phyloP scores from a whole-genome alignment of 2,329 filamentous ascomycete genomes.

The Graphium sp. region DNA sequence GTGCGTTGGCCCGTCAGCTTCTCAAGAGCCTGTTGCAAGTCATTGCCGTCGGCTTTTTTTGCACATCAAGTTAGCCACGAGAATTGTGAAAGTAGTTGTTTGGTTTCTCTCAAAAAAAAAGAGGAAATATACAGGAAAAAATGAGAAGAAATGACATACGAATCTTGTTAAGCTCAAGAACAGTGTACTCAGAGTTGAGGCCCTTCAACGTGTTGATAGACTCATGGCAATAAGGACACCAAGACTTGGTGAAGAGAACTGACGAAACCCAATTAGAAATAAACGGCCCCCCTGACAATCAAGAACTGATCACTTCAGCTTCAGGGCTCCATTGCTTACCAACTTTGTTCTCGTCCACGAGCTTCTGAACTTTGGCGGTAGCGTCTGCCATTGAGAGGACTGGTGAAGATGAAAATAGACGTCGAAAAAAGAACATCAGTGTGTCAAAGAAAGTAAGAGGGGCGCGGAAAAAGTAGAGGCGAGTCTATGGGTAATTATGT shows the following conservation, averaged over 20 bases:
- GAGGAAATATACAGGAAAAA: background rate
- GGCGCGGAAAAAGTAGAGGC: background rate
- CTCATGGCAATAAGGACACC: slow-evolving; percentile 81
- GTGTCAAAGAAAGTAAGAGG: background rate
- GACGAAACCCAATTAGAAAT: background rate
- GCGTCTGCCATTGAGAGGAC: slow-evolving; percentile 65
- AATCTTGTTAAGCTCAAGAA: slow-evolving; percentile 73
- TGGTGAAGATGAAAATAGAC: slow-evolving; percentile 22
- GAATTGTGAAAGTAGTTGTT: background rate
- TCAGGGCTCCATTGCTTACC: slow-evolving; percentile 30
- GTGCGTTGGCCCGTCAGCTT: slow-evolving; percentile 71
- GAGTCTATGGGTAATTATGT: background rate
- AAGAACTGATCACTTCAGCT: background rate
- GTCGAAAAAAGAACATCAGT: slow-evolving; percentile 2
- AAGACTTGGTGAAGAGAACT: slow-evolving; percentile 95
- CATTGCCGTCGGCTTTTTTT: slow-evolving; percentile 56
- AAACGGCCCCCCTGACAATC: background rate
- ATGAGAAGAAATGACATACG: slow-evolving; percentile 33
- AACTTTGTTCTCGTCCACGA: slow-evolving; percentile 82
- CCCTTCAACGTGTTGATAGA: slow-evolving; percentile 61
- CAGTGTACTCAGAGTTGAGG: slow-evolving; percentile 53
- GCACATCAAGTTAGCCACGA: background rate
- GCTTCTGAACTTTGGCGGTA: slow-evolving; percentile 64
- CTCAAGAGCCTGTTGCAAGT: slow-evolving; percentile 67
- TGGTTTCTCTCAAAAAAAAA: background rate